A percentile compares a stretch with the other conserved stretches of the same genome.
Evolutionary conservation across 805 yeast species (phyloP).

Genomic region (Clavispora asparagi): DNA sequence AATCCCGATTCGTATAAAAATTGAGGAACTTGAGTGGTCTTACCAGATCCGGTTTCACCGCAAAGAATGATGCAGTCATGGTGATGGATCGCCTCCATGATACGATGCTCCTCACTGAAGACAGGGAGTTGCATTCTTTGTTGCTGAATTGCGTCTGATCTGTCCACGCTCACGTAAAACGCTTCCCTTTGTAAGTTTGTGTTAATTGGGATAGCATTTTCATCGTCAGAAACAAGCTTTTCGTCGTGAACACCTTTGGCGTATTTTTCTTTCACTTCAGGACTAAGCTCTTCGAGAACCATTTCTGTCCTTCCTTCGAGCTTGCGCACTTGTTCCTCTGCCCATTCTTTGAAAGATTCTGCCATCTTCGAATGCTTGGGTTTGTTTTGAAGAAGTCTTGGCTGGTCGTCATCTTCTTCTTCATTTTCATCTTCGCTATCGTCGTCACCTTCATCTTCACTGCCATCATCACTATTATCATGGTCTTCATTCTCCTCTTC

Average conservation of each 20-base stretch:
- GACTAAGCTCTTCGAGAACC: slow-evolving; percentile 42
- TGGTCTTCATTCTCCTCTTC: slow-evolving; percentile 25
- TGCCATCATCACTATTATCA: slow-evolving; percentile 22
- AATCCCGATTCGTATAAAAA: slow-evolving; percentile 90
- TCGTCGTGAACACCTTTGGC: slow-evolving; percentile 70
- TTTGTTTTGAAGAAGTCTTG: slow-evolving; percentile 32
- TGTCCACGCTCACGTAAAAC: slow-evolving; percentile 58
- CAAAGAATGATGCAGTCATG: slow-evolving; percentile 87
- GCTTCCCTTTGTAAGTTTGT: slow-evolving; percentile 53
- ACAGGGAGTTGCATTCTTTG: slow-evolving; percentile 78
- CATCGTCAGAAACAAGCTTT: slow-evolving; percentile 44
- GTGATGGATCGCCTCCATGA: slow-evolving; percentile 94
- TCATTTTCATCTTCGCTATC: slow-evolving; percentile 25
- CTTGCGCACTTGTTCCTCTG: slow-evolving; percentile 62
- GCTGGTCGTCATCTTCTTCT: slow-evolving; percentile 24
- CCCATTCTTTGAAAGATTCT: slow-evolving; percentile 81
- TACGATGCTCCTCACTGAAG: slow-evolving; percentile 80
- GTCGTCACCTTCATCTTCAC: slow-evolving; percentile 27
- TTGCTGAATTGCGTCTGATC: slow-evolving; percentile 63
- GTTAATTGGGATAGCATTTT: slow-evolving; percentile 54
- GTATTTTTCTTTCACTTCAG: slow-evolving; percentile 39
- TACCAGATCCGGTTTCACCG: slow-evolving; percentile 99
- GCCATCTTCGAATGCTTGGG: slow-evolving; percentile 42
- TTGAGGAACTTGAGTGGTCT: slow-evolving; percentile 97
- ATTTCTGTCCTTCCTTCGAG: slow-evolving; percentile 51